Conservation (phyloP, 768 basidiomycete species). For the Fomitopsis pulvina region DNA sequence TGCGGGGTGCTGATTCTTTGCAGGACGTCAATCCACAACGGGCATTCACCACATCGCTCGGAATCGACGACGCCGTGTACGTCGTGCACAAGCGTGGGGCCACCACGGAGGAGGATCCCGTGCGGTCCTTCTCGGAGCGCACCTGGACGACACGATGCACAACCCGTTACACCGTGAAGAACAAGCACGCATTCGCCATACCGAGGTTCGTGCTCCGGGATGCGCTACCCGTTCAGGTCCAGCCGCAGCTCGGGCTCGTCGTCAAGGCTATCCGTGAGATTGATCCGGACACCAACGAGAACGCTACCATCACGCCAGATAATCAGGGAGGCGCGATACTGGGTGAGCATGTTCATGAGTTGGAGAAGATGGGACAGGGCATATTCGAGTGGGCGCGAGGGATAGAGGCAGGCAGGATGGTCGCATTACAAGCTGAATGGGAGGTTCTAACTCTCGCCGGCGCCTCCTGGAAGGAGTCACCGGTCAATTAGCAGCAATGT, state of each 20-base stretch:
- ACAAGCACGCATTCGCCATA: constrained; percentile 42
- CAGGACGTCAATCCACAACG: not conserved
- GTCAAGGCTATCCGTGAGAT: constrained; percentile 39
- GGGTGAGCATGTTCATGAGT: constrained; percentile 27
- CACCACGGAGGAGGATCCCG: constrained; percentile 28
- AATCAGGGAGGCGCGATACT: constrained; percentile 25
- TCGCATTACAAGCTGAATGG: constrained; percentile 42
- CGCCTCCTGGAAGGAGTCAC: constrained; percentile 15
- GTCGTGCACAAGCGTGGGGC: constrained; percentile 35
- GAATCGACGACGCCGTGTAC: constrained; percentile 28
- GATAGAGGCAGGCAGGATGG: constrained; percentile 35
- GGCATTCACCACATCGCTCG: constrained; percentile 25
- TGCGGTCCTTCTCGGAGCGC: constrained; percentile 38
- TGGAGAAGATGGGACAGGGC: constrained; percentile 44
- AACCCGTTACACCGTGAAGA: constrained; percentile 31
- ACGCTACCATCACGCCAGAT: constrained; percentile 15
- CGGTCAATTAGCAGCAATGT: too few relatives aligned
- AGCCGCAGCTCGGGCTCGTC: constrained; percentile 18
- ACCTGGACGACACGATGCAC: constrained; percentile 38
- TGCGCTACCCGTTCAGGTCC: constrained; percentile 26
- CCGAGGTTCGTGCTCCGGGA: constrained; percentile 40
- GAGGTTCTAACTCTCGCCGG: constrained; percentile 41
- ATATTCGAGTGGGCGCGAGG: constrained; percentile 48
- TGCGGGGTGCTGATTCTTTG: not conserved
- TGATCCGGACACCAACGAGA: constrained; percentile 37